Base-by-base conservation (phyloP, 805 yeast species). In the Clavispora santaluciae region DNA sequence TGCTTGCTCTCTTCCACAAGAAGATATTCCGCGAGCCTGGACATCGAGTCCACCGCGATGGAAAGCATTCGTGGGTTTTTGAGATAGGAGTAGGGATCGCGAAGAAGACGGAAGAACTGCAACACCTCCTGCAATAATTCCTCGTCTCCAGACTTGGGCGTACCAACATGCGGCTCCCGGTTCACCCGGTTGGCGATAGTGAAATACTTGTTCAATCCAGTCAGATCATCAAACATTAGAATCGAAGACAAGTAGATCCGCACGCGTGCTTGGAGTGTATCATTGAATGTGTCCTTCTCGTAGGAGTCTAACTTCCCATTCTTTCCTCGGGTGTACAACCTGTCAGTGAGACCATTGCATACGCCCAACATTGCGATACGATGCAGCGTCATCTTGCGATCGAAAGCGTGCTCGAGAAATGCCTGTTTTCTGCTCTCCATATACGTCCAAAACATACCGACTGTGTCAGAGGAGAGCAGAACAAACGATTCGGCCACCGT, bases 121-220 rank as follows among this genome's bases (percentile, higher is more conserved):
- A 65, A 36, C 6, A 68, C 49, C 40, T 69, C 75, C 20, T 52
- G 56, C 17, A 69, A 45, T 28, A 67, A 60, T 16, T 53, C 54
- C 29, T 57, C 59, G 39, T 51, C 59, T 40, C 53, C 47, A 8
- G 40, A 36, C 24, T 46, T 52, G n/a, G 54, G 45, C 17, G 39
- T 45, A 15, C 46, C 47, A 20, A 56, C 49, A 1, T 49, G 42
- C 22, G 61, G 51, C 35, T 60, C 64, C 8, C 55, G 49, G 6
- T 50, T 46, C 10, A 42, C 48, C 30, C 67, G 47, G 36, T 61
- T 58, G 10, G 73, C 59, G 1, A 52, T 35, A 18, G 56, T 48
- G 42, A 66, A 68, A 44, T 63, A 63, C 51, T 66, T 66, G 48
- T 70, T 70, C 39, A 70, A 56, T 1, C 75, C 75, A 3, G 75